phyloP scores from a whole-genome alignment of 2,329 filamentous ascomycete genomes.

The Hortaea sp. region DNA sequence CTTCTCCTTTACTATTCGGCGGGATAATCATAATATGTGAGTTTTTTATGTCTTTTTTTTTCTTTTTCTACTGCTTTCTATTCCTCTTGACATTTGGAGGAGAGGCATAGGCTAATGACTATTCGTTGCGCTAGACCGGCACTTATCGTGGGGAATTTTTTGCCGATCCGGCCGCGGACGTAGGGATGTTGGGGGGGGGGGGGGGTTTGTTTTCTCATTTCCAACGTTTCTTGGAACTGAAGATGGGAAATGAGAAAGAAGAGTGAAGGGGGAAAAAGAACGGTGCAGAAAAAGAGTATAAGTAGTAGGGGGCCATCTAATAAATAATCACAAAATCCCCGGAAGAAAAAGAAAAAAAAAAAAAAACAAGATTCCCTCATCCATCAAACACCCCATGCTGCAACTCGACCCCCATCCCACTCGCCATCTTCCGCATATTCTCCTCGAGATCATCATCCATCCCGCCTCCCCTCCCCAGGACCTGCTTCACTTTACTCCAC shows the following conservation, averaged over 20 bases:
- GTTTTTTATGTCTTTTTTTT: constrained; percentile 26
- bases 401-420: constrained; percentile 82
- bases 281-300: too few relatives aligned
- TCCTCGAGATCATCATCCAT: constrained; percentile 94
- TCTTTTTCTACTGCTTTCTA: constrained; percentile 23
- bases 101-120: neutral
- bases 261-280: too few relatives aligned
- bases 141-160: constrained; percentile 91
- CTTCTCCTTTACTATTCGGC: constrained; percentile 92
- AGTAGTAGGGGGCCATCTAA: too few relatives aligned
- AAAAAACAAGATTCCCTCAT: too few relatives aligned
- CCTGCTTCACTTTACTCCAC: constrained; percentile 66
- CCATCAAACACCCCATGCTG: constrained; percentile 85
- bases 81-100: neutral
- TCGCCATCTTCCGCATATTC: constrained; percentile 77
- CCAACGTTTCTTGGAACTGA: too few relatives aligned
- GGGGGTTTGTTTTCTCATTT: too few relatives aligned
- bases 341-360: too few relatives aligned
- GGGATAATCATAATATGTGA: constrained; percentile 94
- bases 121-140: constrained; percentile 67
- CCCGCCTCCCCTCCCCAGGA: constrained; percentile 63
- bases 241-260: too few relatives aligned
- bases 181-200: too few relatives aligned
- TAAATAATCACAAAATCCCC: too few relatives aligned
- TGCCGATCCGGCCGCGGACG: constrained; percentile 53